Percentiles rank a stretch among this genome's conserved stretches.
phyloP scores from a whole-genome alignment of 306 rosid genomes.

The Pyrus pyrifolia region DNA sequence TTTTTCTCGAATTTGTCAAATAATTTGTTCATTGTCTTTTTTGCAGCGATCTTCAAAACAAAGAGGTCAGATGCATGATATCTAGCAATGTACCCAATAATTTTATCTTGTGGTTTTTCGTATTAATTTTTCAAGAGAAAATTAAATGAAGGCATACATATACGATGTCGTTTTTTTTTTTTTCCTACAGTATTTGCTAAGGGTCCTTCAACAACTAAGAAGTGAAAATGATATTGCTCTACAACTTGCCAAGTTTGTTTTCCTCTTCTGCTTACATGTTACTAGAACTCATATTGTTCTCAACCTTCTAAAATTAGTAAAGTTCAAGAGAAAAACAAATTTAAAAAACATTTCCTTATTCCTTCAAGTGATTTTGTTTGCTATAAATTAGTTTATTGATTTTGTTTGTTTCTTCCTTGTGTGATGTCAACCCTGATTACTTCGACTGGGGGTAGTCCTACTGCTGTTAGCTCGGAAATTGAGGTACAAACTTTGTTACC shows the following conservation, averaged over 20 bases:
- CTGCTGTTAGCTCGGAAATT: conserved; percentile 25
- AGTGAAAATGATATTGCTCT: conserved; percentile 43
- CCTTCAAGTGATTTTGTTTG: neutral
- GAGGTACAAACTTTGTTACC: conserved; percentile 27
- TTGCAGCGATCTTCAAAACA: conserved; percentile 70
- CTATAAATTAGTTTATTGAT: neutral
- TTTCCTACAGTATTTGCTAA: conserved; percentile 34
- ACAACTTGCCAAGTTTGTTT: conserved; percentile 37
- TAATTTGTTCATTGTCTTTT: neutral
- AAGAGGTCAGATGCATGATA: conserved; percentile 47
- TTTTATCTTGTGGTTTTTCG: neutral
- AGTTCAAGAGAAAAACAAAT: neutral
- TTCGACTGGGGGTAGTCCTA: conserved; percentile 23
- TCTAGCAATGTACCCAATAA: conserved; percentile 10
- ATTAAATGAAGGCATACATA: neutral
- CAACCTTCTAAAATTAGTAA: neutral
- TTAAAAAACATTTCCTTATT: neutral
- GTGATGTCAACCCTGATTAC: neutral
- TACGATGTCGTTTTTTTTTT: neutral
- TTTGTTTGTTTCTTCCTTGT: neutral
- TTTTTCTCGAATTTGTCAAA: neutral
- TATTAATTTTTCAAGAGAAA: neutral
- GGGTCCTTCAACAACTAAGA: conserved; percentile 36
- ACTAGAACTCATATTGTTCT: neutral
- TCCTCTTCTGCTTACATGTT: neutral